These are phyloP conservation scores for Tetracladium setigerum DNA, from an alignment of 495 filamentous ascomycete species.

Conservation along the genomic window DNA sequence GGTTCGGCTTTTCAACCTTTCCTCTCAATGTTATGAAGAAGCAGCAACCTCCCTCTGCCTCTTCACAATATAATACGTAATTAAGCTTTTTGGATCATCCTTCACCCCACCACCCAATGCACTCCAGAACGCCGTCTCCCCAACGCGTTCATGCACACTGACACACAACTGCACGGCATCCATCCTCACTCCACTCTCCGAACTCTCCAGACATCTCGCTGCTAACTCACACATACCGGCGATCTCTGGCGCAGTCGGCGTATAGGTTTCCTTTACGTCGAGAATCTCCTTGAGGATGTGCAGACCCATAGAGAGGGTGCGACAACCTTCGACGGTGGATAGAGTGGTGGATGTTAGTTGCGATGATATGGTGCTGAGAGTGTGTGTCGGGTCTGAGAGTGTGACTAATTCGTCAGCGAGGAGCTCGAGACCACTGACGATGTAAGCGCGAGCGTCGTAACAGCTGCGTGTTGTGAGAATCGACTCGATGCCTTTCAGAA, in stretches of 20 bases:
- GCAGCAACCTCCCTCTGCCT: slow-evolving; percentile 38
- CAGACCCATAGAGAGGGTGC: slow-evolving; percentile 50
- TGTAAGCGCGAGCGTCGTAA: slow-evolving; percentile 45
- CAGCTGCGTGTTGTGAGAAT: slow-evolving; percentile 59
- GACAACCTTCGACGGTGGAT: slow-evolving; percentile 32
- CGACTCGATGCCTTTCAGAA: slow-evolving; percentile 56
- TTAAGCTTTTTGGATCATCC: slow-evolving; percentile 63
- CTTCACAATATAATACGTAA: slow-evolving; percentile 80
- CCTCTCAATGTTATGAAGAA: neutral
- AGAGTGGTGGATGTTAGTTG: slow-evolving; percentile 20
- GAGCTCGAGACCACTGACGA: slow-evolving; percentile 46
- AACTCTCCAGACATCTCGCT: slow-evolving; percentile 54
- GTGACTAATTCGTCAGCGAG: slow-evolving; percentile 42
- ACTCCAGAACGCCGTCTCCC: slow-evolving; percentile 58
- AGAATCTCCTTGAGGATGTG: slow-evolving; percentile 48
- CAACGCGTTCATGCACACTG: slow-evolving; percentile 59
- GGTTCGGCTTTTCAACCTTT: no score
- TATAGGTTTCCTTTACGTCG: slow-evolving; percentile 30
- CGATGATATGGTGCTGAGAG: slow-evolving; percentile 32
- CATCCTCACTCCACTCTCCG: slow-evolving; percentile 71
- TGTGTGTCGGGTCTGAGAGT: slow-evolving; percentile 42
- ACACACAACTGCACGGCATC: slow-evolving; percentile 73
- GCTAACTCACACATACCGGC: slow-evolving; percentile 46
- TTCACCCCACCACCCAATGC: slow-evolving; percentile 51
- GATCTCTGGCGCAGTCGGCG: slow-evolving; percentile 35